Evolutionary conservation across 2,329 filamentous ascomycete genomes (phyloP).

Genomic region (Bipolaris sorokiniana): DNA sequence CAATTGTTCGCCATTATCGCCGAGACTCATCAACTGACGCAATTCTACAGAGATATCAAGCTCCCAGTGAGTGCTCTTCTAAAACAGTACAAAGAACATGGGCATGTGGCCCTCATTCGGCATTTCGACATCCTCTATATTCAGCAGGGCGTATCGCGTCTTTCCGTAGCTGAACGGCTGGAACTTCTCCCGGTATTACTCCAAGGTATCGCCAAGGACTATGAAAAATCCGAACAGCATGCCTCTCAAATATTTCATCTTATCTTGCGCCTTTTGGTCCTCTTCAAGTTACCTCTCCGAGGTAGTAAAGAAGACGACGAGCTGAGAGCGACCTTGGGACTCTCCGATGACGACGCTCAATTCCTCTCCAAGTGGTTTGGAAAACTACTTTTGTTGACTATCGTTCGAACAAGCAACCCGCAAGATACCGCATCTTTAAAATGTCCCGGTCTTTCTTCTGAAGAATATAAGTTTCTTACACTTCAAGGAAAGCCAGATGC

Average conservation of each 20-base stretch:
- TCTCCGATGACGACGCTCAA: conserved; percentile 72
- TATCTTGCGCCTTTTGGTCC: conserved; percentile 75
- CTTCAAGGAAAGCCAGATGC: conserved; percentile 70
- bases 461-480: conserved; percentile 73
- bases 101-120: conserved; percentile 72
- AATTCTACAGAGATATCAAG: conserved; percentile 61
- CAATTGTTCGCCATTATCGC: neutral
- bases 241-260: conserved; percentile 79
- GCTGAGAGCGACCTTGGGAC: conserved; percentile 69
- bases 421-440: conserved; percentile 50
- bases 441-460: conserved; percentile 67
- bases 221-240: conserved; percentile 61
- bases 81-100: conserved; percentile 84
- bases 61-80: conserved; percentile 84
- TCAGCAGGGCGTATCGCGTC: conserved; percentile 75
- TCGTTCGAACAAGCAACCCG: conserved; percentile 43
- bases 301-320: conserved; percentile 78
- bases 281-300: conserved; percentile 73
- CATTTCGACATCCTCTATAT: conserved; percentile 90
- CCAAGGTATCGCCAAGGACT: conserved; percentile 68
- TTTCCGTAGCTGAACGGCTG: conserved; percentile 67
- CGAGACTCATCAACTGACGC: conserved; percentile 17
- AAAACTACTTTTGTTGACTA: conserved; percentile 72
- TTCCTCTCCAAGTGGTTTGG: conserved; percentile 79
- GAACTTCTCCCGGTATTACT: conserved; percentile 75